A percentile compares a stretch with the other conserved stretches of the same genome.
Conservation (phyloP, 768 basidiomycete species). For the Sporobolomyces pararoseus region DNA sequence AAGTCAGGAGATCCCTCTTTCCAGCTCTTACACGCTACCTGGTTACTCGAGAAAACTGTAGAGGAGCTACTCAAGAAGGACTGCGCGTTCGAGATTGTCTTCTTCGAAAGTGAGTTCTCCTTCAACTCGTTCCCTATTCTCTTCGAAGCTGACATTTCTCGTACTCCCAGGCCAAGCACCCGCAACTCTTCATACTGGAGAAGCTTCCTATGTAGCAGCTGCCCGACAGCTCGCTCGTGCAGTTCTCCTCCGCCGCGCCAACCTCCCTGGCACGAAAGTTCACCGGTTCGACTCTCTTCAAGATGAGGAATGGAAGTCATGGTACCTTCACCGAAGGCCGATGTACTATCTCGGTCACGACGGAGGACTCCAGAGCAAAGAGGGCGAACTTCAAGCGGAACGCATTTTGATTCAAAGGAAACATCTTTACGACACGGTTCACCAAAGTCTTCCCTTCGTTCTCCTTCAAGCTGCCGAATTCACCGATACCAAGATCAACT, state of each 20-base stretch:
- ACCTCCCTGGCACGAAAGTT: conserved; percentile 52
- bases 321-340: conserved; percentile 55
- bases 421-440: conserved; percentile 57
- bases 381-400: conserved; percentile 39
- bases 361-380: conserved; percentile 50
- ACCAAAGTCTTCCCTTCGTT: conserved; percentile 57
- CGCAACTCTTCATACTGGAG: conserved; percentile 52
- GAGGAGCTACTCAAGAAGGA: conserved; percentile 56
- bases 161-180: conserved; percentile 53
- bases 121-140: not conserved
- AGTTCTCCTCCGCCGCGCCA: conserved; percentile 57
- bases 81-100: conserved; percentile 62
- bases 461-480: conserved; percentile 60
- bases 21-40: conserved; percentile 63
- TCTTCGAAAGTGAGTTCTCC: conserved; percentile 57
- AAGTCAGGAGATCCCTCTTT: conserved; percentile 56
- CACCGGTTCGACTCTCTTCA: conserved; percentile 54
- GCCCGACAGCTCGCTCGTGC: conserved; percentile 58
- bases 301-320: conserved; percentile 57
- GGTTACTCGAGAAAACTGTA: conserved; percentile 58
- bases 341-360: conserved; percentile 66
- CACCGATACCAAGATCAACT: conserved; percentile 63
- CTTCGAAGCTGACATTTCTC: not conserved
- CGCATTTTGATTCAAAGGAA: conserved; percentile 55
- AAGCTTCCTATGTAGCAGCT: conserved; percentile 48